Evolutionary conservation across 352 stramenopile species (phyloP), one percentile per base, ranked within the genome.

Genomic region (Globisporangium takayamanum): DNA sequence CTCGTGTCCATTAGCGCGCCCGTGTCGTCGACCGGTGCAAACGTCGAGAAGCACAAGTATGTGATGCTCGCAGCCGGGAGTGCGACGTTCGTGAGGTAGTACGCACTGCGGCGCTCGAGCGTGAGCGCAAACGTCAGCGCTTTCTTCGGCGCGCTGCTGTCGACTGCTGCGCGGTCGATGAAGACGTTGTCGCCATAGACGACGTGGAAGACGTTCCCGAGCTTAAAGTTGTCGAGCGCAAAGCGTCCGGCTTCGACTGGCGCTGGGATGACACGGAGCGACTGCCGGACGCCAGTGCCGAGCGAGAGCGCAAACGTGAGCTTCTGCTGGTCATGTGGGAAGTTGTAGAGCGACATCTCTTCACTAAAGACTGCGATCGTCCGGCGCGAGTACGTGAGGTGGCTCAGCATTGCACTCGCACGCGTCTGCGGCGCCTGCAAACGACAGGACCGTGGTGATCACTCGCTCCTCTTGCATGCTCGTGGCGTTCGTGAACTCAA

Each of bases 321-420:
- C 60, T 72, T 73, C 54, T 78, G 70, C 56, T 70, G 67, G 57
- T 78, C 70, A 18, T 74, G 69, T 5, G 70, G 70, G 51, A 78
- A 78, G 16, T 33, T 60, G 44, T 76, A 63, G 20, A 76, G 57
- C 28, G 59, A 45, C 68, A 78, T 75, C 58, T 78, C 64, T 46
- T 74, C 70, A 16, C 18, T 75, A 45, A 78, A 78, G 15, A 56
- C 53, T 5, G 67, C 70, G n/a, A 54, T 54, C 28, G 66, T 18
- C 5, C 67, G 68, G 4, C 63, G 65, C 12, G 45, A 66, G 53
- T 64, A 73, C 50, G 64, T 62, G 14, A 71, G 51, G 20, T 73
- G 59, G 42, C 57, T 18, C 26, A 66, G 25, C 3, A 20, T n/a
- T 22, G 50, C 20, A 3, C 28, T 36, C 15, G 52, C 33, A 14